Base-by-base conservation (phyloP, 2,329 filamentous ascomycete genomes). In the Whalleya microplaca region DNA sequence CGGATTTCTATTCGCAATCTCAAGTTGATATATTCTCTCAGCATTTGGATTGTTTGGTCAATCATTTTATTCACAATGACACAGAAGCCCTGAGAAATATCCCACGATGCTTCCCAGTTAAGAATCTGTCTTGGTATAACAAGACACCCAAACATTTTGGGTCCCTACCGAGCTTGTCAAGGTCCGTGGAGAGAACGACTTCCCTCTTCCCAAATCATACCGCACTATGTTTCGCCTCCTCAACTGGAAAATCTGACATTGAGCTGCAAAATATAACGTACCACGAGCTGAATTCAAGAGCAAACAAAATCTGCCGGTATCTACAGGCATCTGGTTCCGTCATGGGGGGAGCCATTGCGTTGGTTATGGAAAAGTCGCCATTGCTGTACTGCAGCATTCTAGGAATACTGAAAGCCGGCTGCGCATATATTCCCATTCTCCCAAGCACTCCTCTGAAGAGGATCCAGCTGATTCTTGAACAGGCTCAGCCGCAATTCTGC, bases 371-470 rank as follows among this genome's bases (percentile, higher is more conserved):
- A 20, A 96, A 95, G 69, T 93, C 88, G 0, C 71, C 85, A 1
- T 72, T 85, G 21, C 75, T 96, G 0, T 96, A 96, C 67, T 78
- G 87, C 23, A 81, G 86, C 0, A 90, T 96, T 21, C 77, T 96
- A 27, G 92, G 85, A 1, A 82, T 88, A 20, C 72, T 91, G 29
- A 96, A 96, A 66, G 77, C 85, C 4, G 91, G 91, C 8, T 87
- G 86, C 65, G 91, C 87, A 7, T 95, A 96, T 67, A 74, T 96
- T n/a, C 91, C 92, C 0, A 78, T 96, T 3, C 80, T 91, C 0
- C 89, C 90, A 0, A 85, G 82, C n/a, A 89, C 87, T 0, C 91
- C 92, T 0, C 20, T 68, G 0, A 80, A 84, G 9, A 80, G 90
- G 48, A 76, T 89, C 0, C 70, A 76, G 2, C 76, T 80, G 2